These are phyloP conservation scores for Margaritispora aquatica DNA, from an alignment of 495 filamentous ascomycete genomes.

Conservation along the genomic window DNA sequence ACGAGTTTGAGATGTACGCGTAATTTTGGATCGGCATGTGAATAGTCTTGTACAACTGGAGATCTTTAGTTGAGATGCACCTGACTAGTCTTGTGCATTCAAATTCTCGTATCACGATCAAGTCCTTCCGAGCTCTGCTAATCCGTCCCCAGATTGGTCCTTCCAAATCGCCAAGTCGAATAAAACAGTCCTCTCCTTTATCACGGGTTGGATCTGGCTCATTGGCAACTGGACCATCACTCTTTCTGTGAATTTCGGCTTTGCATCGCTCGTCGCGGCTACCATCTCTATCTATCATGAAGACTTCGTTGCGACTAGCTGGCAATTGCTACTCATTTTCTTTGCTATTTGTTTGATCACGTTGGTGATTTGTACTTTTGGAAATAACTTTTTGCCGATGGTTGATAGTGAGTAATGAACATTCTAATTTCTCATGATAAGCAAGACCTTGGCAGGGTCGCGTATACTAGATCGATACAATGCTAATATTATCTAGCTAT, in stretches of 20 bases:
- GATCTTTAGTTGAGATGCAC: too few relatives aligned
- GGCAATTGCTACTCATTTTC: constrained; percentile 36
- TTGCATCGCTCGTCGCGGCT: constrained; percentile 28
- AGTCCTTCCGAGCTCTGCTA: too few relatives aligned
- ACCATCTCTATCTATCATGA: constrained; percentile 27
- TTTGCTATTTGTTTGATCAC: constrained; percentile 36
- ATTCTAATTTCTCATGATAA: not conserved
- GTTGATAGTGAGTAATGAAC: constrained; percentile 30
- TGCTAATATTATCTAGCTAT: constrained; percentile 26
- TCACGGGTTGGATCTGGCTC: constrained; percentile 27
- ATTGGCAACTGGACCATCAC: constrained; percentile 26
- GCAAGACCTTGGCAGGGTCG: too few relatives aligned
- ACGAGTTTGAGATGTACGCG: too few relatives aligned
- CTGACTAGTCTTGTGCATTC: too few relatives aligned
- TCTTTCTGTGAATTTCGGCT: constrained; percentile 37
- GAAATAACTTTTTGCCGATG: constrained; percentile 38
- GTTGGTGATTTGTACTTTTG: constrained; percentile 37
- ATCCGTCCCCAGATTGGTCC: constrained; percentile 36
- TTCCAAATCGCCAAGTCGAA: constrained; percentile 38
- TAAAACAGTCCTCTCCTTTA: constrained; percentile 39
- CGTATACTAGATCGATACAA: not conserved
- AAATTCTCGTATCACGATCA: too few relatives aligned
- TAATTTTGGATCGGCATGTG: too few relatives aligned
- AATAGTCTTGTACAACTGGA: not conserved
- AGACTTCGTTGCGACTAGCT: constrained; percentile 15